Base-by-base conservation (phyloP, 164 flowering plant species). In the Piper betle region DNA sequence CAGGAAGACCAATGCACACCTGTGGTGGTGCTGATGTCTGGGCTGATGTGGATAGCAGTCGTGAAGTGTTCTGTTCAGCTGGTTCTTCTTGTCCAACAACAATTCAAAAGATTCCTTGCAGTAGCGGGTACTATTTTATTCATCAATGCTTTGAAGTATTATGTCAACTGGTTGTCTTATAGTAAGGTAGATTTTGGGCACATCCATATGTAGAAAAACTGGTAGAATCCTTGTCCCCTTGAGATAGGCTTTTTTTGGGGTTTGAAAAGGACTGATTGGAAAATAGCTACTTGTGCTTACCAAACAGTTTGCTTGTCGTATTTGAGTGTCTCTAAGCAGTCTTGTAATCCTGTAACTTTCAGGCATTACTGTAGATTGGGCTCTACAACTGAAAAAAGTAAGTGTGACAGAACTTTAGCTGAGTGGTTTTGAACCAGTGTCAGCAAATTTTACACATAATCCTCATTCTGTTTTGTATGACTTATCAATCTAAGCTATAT, bases 11-110 rank as follows among this genome's bases (percentile, higher is more conserved):
- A 60, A 83, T 82, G 71, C 93, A 88, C 71, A 81, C 83, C 5
- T 94, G 99, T 69, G 97, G 99, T 9, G 96, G 87, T 70, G 97
- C 96, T 39, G 93, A 94, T 78, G 52, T 67, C 20, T 94, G 99
- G 99, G 89, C 91, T 56, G 99, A 88, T 73, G 63, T 86, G 57
- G 56, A 53, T 59, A 81, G 83, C 61, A 81, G 80, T 64, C 55
- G 69, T 39, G 91, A 88, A 73, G 63, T 91, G 48, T 94, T 91
- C 80, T 94, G 99, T 78, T 72, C 93, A 57, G 85, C 84, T 55
- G 99, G 99, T 75, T 86, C 85, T 64, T 87, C 82, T 74, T 94
- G 99, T 71, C 99, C 96, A 25, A 74, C 84, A 41, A 82, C 88
- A 42, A 65, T 75, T 62, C 57, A 77, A 69, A 84, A 78, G 66